Percentiles rank a stretch among this genome's conserved stretches.
These are phyloP conservation scores for Eremomyces bilateralis DNA, from an alignment of 495 filamentous ascomycete genomes.

Conservation along the genomic window DNA sequence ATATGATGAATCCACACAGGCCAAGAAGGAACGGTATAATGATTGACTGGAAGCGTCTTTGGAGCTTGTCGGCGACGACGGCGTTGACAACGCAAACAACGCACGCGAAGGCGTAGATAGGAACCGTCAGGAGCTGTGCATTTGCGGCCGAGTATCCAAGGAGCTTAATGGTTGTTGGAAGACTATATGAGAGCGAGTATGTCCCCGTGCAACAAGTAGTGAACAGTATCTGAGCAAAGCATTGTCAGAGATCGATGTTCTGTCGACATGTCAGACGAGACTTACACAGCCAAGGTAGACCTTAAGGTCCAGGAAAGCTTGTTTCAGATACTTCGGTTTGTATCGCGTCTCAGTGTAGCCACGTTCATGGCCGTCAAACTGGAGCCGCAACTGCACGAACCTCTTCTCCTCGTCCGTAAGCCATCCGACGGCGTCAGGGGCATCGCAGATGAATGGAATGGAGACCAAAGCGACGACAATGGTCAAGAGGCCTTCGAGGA, in stretches of 20 bases:
- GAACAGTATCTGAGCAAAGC: no score
- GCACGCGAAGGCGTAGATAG: constrained; percentile 35
- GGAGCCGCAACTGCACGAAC: constrained; percentile 6
- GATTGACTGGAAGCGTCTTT: constrained; percentile 63
- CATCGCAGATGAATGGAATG: constrained; percentile 18
- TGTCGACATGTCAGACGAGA: neutral
- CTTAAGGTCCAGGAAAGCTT: constrained; percentile 52
- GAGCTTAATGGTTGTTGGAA: constrained; percentile 62
- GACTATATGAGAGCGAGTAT: constrained; percentile 66
- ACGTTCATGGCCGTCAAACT: neutral
- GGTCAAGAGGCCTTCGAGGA: constrained; percentile 11
- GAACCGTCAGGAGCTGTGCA: constrained; percentile 56
- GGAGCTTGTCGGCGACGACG: constrained; percentile 56
- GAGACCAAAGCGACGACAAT: constrained; percentile 10
- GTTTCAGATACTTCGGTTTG: constrained; percentile 34
- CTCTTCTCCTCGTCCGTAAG: constrained; percentile 8
- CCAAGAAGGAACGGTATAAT: constrained; percentile 44
- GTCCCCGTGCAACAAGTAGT: constrained; percentile 46
- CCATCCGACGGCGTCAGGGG: constrained; percentile 14
- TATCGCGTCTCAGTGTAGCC: constrained; percentile 32
- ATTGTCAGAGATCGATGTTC: neutral
- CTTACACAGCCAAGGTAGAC: constrained; percentile 41
- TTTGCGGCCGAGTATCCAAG: constrained; percentile 41
- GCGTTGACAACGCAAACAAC: constrained; percentile 50
- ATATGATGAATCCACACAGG: constrained; percentile 53